These are phyloP conservation scores for Salix dunnii DNA, from an alignment of 345 rosid genomes.

Conservation along the genomic window DNA sequence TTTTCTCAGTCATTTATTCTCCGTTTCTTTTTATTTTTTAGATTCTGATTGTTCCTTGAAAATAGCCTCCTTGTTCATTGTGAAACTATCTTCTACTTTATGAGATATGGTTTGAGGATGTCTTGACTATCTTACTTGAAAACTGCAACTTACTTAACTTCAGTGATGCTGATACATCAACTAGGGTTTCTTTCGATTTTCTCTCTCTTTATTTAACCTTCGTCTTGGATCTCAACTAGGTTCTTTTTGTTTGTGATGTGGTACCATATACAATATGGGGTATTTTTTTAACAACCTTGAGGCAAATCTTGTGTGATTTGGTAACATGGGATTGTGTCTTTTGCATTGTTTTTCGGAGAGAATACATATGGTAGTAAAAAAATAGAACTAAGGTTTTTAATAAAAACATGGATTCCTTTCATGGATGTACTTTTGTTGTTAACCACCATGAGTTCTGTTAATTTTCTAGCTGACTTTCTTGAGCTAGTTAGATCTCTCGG, in stretches of 20 bases:
- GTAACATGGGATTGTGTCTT: conserved; percentile 9
- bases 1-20: neutral
- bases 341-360: conserved; percentile 33
- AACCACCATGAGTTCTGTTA: conserved; percentile 12
- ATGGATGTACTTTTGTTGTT: neutral
- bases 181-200: conserved; percentile 12
- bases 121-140: neutral
- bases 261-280: neutral
- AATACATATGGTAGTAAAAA: conserved; percentile 18
- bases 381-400: conserved; percentile 9
- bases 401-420: conserved; percentile 10
- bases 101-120: conserved; percentile 18
- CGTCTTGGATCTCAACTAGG: neutral
- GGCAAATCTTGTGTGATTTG: neutral
- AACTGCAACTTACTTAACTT: neutral
- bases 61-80: conserved; percentile 28
- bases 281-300: neutral
- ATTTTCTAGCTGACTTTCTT: conserved; percentile 19
- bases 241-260: neutral
- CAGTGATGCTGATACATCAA: neutral
- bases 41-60: conserved; percentile 15
- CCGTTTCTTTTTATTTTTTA: conserved; percentile 2
- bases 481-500: conserved; percentile 20
- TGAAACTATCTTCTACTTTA: conserved; percentile 16
- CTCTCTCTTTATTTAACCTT: neutral